Base-by-base conservation (phyloP, 2,329 filamentous ascomycete species). In the Aspergillus niger region DNA sequence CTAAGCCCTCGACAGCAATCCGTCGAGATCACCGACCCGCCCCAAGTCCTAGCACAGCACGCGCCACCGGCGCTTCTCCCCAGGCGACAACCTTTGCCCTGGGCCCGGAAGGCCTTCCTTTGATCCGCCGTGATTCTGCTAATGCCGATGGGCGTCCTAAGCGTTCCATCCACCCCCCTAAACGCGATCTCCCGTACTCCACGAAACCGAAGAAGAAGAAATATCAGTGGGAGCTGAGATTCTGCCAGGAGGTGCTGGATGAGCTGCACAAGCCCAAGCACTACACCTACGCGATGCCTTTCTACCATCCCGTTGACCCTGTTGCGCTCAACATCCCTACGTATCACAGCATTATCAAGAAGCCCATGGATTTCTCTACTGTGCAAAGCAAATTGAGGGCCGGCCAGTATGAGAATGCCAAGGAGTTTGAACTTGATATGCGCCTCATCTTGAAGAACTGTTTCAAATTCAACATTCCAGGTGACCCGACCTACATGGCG, bases 301-400 rank as follows among this genome's bases (percentile, higher is more conserved):
- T 99, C 79, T 80, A 91, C 69, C 80, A 85, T 7, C 91, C 95
- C 0, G 95, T 99, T 20, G 95, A 99, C 73, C 92, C 95, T 0
- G 93, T 98, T 38, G 94, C 93, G 0, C 81, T 98, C 57, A 92
- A 94, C 73, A 97, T 98, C 61, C 95, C 95, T 0, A 89, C 90
- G 24, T 99, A 99, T 74, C 91, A 95, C 74, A 92, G 90, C 70
- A 82, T 98, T 63, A 92, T 99, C 79, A 98, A 97, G 82, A 92
- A 93, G 74, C 95, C 95, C 0, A 99, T 98, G 94, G 94, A 99
- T 74, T 82, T 97, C 53, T 83, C 85, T 15, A 97, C 91, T n/a
- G 90, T 97, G 71, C 82, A 85, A 38, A 83, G 83, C 44, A 96
- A 96, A 77, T 82, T 97, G 43, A 86, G 89, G 67, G 82, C 82